Percentiles rank a stretch among this genome's conserved stretches.
Conservation (phyloP, 768 basidiomycete genomes). For the Kwoniella heveanensis region DNA sequence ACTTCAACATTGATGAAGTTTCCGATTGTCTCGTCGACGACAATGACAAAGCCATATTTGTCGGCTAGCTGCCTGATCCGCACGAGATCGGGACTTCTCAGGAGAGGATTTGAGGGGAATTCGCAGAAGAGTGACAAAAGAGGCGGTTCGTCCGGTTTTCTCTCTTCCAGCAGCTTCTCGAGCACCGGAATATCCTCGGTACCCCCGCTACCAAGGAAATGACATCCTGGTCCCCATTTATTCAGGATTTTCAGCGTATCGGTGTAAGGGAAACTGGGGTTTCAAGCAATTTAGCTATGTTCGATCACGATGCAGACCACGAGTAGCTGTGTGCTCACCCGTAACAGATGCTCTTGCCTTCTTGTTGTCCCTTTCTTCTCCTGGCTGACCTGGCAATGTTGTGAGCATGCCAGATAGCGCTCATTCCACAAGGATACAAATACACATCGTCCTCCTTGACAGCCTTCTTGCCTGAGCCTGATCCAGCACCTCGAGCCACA, state of each 20-base stretch:
- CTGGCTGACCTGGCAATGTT: constrained; percentile 63
- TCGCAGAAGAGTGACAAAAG: constrained; percentile 84
- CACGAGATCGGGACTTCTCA: constrained; percentile 78
- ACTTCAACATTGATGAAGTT: constrained; percentile 93
- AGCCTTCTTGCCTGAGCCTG: constrained; percentile 54
- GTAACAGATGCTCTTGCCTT: constrained; percentile 86
- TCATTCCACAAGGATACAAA: constrained; percentile 85
- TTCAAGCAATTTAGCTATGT: not conserved
- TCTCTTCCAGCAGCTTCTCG: constrained; percentile 62
- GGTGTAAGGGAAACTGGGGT: constrained; percentile 81
- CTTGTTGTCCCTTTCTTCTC: constrained; percentile 55
- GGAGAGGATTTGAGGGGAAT: constrained; percentile 91
- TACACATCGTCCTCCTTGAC: constrained; percentile 86
- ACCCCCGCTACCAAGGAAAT: constrained; percentile 81
- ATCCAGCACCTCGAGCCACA: constrained; percentile 44
- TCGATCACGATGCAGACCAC: not conserved
- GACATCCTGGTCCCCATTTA: constrained; percentile 94
- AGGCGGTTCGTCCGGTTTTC: constrained; percentile 61
- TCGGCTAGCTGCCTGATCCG: constrained; percentile 78
- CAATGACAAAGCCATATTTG: constrained; percentile 80
- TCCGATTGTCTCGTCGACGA: constrained; percentile 92
- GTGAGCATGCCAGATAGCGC: constrained; percentile 91
- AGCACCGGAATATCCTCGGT: constrained; percentile 74
- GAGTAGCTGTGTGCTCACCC: constrained; percentile 71
- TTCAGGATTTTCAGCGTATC: constrained; percentile 91